Percentiles rank a stretch among this genome's conserved stretches.
phyloP scores from a whole-genome alignment of 75 land plant species.

The Chamaecyparis obtusa region DNA sequence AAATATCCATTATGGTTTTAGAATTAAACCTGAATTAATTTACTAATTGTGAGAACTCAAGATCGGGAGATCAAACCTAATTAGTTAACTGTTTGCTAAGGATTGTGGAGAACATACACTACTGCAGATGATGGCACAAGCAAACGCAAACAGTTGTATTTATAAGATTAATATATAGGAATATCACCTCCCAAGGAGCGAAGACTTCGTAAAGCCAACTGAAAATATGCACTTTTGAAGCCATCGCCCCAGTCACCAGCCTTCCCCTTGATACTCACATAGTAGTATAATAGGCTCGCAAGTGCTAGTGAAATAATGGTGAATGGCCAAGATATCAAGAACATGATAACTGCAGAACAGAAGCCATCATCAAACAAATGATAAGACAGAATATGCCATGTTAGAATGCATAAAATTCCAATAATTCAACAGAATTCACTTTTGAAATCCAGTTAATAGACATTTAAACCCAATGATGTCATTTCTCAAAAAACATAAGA shows the following conservation, averaged over 20 bases:
- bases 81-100: not conserved
- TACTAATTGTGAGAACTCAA: not conserved
- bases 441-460: not conserved
- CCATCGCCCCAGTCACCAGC: conserved; percentile 99
- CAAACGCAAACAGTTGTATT: not conserved
- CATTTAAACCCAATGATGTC: not conserved
- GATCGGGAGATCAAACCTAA: not conserved
- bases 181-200: conserved; percentile 90
- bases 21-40: not conserved
- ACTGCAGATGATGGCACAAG: not conserved
- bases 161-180: not conserved
- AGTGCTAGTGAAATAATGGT: conserved; percentile 90
- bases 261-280: conserved; percentile 96
- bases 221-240: conserved; percentile 99
- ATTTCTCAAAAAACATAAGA: not conserved
- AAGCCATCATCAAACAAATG: not conserved
- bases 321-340: conserved; percentile 96
- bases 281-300: conserved; percentile 93
- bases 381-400: not conserved
- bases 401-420: not conserved
- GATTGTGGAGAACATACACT: not conserved
- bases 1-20: not conserved
- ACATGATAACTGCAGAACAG: conserved; percentile 89
- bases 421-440: not conserved
- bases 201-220: conserved; percentile 97